Evolutionary conservation across 148 eudicot species (phyloP), one percentile per base, ranked within the genome.

Genomic region (Tetragonia tetragonoides): DNA sequence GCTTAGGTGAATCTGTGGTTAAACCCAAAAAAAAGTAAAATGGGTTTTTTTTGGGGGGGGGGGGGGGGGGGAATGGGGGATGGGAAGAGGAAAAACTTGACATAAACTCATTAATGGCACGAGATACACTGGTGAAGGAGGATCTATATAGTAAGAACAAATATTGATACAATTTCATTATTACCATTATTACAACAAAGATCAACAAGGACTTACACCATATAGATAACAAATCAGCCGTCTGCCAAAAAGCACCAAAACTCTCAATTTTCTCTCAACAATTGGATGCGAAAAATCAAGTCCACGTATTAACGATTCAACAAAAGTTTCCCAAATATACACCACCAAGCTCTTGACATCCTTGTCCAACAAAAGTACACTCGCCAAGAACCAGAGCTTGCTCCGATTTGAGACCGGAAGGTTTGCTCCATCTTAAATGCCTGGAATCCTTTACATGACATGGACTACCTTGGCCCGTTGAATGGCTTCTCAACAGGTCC

Each of bases 321-420:
- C 15, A 34, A 42, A 24, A 21, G 61, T 37, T 62, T 20, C 72
- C 56, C 60, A 60, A 42, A 80, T 83, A 59, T 80, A 83, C 78
- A 83, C 78, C 78, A 77, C 80, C 76, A 71, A 72, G 24, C 84
- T 72, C 74, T 23, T 37, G 44, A 65, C 38, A 47, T 51, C 61
- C 60, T 70, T 28, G 64, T 66, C 66, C 38, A 39, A 72, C 75
- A 70, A 59, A 65, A 49, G 68, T 69, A 75, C 79, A 61, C 11
- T 66, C 66, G 21, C 77, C 54, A 53, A 56, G 75, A 71, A 81
- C 81, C 67, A 77, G 66, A 77, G 38, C 20, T 70, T 7, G 41
- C 34, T 57, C 74, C 18, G 34, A n/a, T 64, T 64, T 66, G 66
- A 73, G 20, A 44, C 24, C 46, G 39, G 10, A 11, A 21, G 14